phyloP scores from a whole-genome alignment of 345 rosid genomes.

The Rubroshorea leprosula region DNA sequence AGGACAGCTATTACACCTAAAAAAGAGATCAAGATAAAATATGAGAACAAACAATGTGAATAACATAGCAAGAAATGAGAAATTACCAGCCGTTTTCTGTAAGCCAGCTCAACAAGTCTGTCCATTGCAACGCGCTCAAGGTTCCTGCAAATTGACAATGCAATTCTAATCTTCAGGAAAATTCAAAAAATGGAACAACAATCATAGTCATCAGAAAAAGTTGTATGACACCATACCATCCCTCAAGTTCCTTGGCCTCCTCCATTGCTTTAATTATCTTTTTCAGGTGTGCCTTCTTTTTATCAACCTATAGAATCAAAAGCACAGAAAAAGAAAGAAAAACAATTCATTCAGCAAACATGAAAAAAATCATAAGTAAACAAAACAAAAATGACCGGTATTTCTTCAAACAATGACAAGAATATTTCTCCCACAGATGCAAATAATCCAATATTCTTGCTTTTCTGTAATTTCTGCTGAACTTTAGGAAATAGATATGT shows the following conservation, averaged over 20 bases:
- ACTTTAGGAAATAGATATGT: background rate
- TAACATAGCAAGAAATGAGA: background rate
- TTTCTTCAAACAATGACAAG: background rate
- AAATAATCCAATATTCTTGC: background rate
- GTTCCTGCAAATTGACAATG: slow-evolving; percentile 29
- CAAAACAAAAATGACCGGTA: background rate
- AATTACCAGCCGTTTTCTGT: slow-evolving; percentile 45
- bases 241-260: slow-evolving; percentile 27
- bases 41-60: background rate
- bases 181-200: slow-evolving; percentile 2
- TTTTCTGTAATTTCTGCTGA: background rate
- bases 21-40: background rate
- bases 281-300: slow-evolving; percentile 28
- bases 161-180: background rate
- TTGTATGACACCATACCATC: slow-evolving; percentile 27
- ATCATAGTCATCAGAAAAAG: background rate
- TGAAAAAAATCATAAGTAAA: slow-evolving; percentile 7
- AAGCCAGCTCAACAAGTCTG: slow-evolving; percentile 52
- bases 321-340: slow-evolving; percentile 2
- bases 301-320: slow-evolving; percentile 27
- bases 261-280: slow-evolving; percentile 27
- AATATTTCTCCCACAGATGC: background rate
- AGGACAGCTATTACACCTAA: too few species aligned
- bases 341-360: background rate
- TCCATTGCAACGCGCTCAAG: slow-evolving; percentile 52